Percentiles rank a stretch among this genome's conserved stretches.
Conservation (phyloP, 2,329 filamentous ascomycete species). For the Rugonectria rugulosa region DNA sequence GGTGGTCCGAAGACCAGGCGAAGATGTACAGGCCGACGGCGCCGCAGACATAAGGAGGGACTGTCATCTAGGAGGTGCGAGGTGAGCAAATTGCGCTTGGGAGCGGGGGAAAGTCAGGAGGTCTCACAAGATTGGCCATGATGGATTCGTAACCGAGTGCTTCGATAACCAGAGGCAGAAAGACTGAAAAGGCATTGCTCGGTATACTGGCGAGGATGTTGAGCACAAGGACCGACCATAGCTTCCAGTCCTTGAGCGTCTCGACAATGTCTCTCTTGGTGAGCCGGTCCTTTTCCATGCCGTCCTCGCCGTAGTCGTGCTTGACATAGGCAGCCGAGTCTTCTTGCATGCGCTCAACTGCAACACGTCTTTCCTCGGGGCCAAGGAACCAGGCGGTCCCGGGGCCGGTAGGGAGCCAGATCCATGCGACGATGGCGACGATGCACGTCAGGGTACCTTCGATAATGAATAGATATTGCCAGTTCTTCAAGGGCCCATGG, state of each 20-base stretch:
- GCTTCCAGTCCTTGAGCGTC: conserved; percentile 39
- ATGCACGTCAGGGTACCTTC: conserved; percentile 59
- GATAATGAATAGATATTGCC: conserved; percentile 75
- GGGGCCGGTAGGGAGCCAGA: conserved; percentile 36
- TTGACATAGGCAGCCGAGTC: conserved; percentile 36
- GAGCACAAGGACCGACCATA: conserved; percentile 36
- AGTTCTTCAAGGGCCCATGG: conserved; percentile 56
- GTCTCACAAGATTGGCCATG: conserved; percentile 34
- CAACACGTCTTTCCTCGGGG: conserved; percentile 31
- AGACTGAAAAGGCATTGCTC: conserved; percentile 38
- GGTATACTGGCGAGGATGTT: conserved; percentile 40
- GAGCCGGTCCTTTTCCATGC: conserved; percentile 34
- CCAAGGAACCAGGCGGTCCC: conserved; percentile 38
- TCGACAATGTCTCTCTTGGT: conserved; percentile 35
- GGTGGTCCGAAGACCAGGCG: conserved; percentile 37
- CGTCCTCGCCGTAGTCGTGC: conserved; percentile 38
- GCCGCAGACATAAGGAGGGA: conserved; percentile 38
- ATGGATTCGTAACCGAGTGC: conserved; percentile 39
- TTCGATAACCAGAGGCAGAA: conserved; percentile 38
- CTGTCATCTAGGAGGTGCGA: conserved; percentile 31
- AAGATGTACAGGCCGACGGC: conserved; percentile 38
- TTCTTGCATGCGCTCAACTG: conserved; percentile 31
- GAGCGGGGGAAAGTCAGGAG: background rate
- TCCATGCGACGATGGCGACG: conserved; percentile 37
- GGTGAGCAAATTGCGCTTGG: background rate